phyloP scores from a whole-genome alignment of 139 green algal genomes.

The Volvox africanus region DNA sequence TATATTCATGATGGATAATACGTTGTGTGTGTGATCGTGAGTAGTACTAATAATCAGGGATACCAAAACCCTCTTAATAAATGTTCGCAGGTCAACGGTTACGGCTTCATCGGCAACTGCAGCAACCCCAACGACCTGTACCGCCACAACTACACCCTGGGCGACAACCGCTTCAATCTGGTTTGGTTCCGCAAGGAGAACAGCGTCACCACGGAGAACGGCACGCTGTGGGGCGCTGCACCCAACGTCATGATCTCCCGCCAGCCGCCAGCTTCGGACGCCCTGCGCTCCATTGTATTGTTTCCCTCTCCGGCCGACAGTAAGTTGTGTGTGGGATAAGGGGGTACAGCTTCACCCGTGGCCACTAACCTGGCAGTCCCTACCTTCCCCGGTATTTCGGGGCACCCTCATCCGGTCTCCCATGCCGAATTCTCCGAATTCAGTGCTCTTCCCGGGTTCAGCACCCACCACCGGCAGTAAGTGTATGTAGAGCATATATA shows the following conservation, averaged over 20 bases:
- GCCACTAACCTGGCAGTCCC: too few relatives aligned
- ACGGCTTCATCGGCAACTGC: slow-evolving; percentile 41
- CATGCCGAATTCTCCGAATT: too few relatives aligned
- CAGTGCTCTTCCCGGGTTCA: too few relatives aligned
- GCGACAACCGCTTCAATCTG: slow-evolving; percentile 37
- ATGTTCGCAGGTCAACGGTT: slow-evolving; percentile 28
- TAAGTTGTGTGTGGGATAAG: background rate
- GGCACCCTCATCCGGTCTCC: too few relatives aligned
- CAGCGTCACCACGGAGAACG: slow-evolving; percentile 11
- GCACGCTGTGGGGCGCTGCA: background rate
- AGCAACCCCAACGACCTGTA: slow-evolving; percentile 14
- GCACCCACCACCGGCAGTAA: too few relatives aligned
- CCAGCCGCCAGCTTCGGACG: background rate
- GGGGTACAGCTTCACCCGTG: too few relatives aligned
- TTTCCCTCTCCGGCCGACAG: slow-evolving; percentile 19
- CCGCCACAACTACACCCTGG: background rate
- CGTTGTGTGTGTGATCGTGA: background rate
- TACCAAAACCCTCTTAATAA: background rate
- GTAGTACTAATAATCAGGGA: background rate
- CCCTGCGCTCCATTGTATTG: slow-evolving; percentile 19
- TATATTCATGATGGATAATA: background rate
- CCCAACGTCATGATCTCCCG: slow-evolving; percentile 18
- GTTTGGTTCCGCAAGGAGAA: slow-evolving; percentile 17
- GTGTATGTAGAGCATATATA: background rate
- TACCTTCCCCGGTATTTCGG: too few relatives aligned